Evolutionary conservation across 2,329 filamentous ascomycete species (phyloP).

Genomic region (Meredithiella fracta): DNA sequence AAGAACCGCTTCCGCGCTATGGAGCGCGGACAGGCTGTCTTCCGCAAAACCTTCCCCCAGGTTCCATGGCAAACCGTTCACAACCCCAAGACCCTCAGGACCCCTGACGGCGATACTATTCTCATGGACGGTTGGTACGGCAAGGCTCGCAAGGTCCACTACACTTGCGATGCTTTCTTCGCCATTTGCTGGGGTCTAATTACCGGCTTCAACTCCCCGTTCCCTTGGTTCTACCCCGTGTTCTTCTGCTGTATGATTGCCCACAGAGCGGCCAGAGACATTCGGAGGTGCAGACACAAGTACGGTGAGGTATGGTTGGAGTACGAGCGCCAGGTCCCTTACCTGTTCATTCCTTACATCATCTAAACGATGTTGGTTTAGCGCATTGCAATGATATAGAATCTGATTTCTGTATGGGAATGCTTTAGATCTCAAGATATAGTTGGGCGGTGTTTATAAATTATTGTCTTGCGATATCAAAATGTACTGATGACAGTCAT

Average conservation of each 20-base stretch:
- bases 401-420: background rate
- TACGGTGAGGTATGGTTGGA: constrained; percentile 71
- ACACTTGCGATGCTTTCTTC: constrained; percentile 34
- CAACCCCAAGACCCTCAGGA: constrained; percentile 64
- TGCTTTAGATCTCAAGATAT: no score
- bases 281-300: constrained; percentile 58
- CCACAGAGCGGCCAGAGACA: constrained; percentile 62
- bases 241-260: constrained; percentile 74
- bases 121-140: constrained; percentile 78
- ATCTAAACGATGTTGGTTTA: background rate
- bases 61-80: constrained; percentile 74
- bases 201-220: constrained; percentile 44
- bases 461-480: background rate
- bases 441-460: no score
- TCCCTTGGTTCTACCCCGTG: constrained; percentile 79
- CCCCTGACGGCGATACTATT: constrained; percentile 57
- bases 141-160: constrained; percentile 46
- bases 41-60: constrained; percentile 72
- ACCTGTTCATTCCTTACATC: constrained; percentile 56
- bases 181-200: constrained; percentile 34
- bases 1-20: constrained; percentile 81
- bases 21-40: constrained; percentile 53
- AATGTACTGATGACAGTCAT: background rate
- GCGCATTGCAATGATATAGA: background rate
- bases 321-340: constrained; percentile 64